phyloP scores from a whole-genome alignment of 352 stramenopile genomes.

The Phytophthora tentaculata region DNA sequence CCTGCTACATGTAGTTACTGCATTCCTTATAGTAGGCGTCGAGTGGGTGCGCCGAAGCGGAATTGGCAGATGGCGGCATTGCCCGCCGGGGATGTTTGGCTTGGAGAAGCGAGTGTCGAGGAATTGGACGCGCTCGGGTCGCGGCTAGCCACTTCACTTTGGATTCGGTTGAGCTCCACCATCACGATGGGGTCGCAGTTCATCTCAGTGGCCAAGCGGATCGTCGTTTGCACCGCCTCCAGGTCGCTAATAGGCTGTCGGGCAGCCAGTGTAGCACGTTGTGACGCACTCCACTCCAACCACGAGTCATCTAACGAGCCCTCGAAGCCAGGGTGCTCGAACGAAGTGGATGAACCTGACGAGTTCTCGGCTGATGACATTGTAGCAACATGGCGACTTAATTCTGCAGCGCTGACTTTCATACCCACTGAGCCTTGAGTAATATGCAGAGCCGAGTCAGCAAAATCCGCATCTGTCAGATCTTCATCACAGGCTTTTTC shows the following conservation, averaged over 20 bases:
- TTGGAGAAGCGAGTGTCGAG: slow-evolving; percentile 11
- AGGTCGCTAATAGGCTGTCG: slow-evolving; percentile 50
- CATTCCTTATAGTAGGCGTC: slow-evolving; percentile 33
- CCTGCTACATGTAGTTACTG: no score
- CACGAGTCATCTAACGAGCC: slow-evolving; percentile 51
- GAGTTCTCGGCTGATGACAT: slow-evolving; percentile 7
- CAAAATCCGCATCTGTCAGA: slow-evolving; percentile 71
- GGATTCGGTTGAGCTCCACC: slow-evolving; percentile 65
- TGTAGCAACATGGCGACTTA: slow-evolving; percentile 17
- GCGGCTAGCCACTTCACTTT: slow-evolving; percentile 44
- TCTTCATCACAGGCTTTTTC: slow-evolving; percentile 66
- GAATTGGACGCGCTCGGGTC: slow-evolving; percentile 19
- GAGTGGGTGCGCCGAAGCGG: slow-evolving; percentile 48
- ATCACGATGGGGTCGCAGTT: slow-evolving; percentile 62
- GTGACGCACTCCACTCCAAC: slow-evolving; percentile 53
- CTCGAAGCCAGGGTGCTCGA: slow-evolving; percentile 28
- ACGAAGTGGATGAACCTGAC: slow-evolving; percentile 14
- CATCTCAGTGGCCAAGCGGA: slow-evolving; percentile 69
- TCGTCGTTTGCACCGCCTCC: slow-evolving; percentile 65
- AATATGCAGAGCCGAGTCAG: slow-evolving; percentile 59
- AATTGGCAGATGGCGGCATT: slow-evolving; percentile 62
- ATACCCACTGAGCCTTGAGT: slow-evolving; percentile 47
- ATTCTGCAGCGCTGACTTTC: slow-evolving; percentile 33
- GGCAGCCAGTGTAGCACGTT: slow-evolving; percentile 26
- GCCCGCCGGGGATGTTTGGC: slow-evolving; percentile 17